Conservation (phyloP, 176 grass and related monocot species). For the Phoenix roebelenii region DNA sequence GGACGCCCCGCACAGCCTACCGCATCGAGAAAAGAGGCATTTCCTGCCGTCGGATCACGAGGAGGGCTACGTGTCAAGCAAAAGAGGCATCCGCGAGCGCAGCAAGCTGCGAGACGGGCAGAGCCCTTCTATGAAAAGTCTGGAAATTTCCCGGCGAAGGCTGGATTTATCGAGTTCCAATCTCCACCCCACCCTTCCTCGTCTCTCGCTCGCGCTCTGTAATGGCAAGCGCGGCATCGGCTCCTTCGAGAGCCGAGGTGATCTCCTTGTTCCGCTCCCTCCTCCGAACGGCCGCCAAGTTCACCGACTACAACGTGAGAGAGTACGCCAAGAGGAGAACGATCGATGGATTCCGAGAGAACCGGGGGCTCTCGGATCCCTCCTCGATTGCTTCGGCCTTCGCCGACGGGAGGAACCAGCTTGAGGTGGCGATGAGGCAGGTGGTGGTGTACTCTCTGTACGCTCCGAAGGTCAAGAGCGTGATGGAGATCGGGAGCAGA, state of each 20-base stretch:
- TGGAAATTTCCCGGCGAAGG: too few species aligned
- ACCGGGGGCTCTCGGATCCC: slow-evolving; percentile 36
- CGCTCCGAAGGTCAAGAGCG: slow-evolving; percentile 65
- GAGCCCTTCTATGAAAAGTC: too few species aligned
- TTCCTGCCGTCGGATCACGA: too few species aligned
- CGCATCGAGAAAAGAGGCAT: too few species aligned
- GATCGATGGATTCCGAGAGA: slow-evolving; percentile 58
- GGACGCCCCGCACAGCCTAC: too few species aligned
- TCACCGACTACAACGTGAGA: slow-evolving; percentile 85
- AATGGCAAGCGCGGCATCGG: slow-evolving; percentile 22
- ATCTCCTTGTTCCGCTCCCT: slow-evolving; percentile 59
- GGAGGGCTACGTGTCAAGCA: too few species aligned
- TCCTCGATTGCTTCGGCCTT: slow-evolving; percentile 36
- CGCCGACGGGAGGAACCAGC: slow-evolving; percentile 48
- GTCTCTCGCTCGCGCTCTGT: too few species aligned
- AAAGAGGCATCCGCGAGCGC: too few species aligned
- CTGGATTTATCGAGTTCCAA: too few species aligned
- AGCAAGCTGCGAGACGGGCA: too few species aligned
- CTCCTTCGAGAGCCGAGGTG: slow-evolving; percentile 40
- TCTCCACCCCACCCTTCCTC: too few species aligned
- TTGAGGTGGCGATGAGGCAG: slow-evolving; percentile 69
- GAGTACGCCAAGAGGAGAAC: slow-evolving; percentile 59
- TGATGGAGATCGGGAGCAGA: slow-evolving; percentile 46
- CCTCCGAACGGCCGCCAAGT: slow-evolving; percentile 47
- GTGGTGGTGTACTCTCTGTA: slow-evolving; percentile 69